Percentiles rank a stretch among this genome's conserved stretches.
Evolutionary conservation across 2,329 filamentous ascomycete genomes (phyloP).

Genomic region (Lanzia echinophila): DNA sequence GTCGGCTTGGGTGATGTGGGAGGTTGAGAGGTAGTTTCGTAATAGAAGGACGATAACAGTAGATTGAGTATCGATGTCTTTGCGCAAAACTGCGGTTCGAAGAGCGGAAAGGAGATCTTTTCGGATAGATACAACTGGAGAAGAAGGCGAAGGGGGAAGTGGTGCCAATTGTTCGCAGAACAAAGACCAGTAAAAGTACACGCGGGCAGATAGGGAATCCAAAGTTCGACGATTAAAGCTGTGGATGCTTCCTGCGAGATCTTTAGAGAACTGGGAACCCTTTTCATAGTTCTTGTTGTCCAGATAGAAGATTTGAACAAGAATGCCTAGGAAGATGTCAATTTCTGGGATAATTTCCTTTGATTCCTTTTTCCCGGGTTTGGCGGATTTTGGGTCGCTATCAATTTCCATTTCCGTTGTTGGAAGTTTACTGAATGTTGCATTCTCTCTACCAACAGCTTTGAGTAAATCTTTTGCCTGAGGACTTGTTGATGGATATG

Average conservation of each 20-base stretch:
- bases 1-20: slow-evolving; percentile 94
- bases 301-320: slow-evolving; percentile 80
- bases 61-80: slow-evolving; percentile 95
- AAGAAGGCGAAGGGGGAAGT: slow-evolving; percentile 80
- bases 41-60: slow-evolving; percentile 91
- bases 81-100: slow-evolving; percentile 89
- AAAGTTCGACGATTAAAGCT: slow-evolving; percentile 87
- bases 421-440: slow-evolving; percentile 52
- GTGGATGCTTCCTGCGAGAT: slow-evolving; percentile 78
- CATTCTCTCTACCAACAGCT: slow-evolving; percentile 61
- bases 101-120: slow-evolving; percentile 81
- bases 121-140: slow-evolving; percentile 78
- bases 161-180: slow-evolving; percentile 90
- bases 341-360: slow-evolving; percentile 82
- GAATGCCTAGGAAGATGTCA: slow-evolving; percentile 80
- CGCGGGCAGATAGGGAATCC: slow-evolving; percentile 87
- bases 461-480: slow-evolving; percentile 64
- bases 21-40: slow-evolving; percentile 91
- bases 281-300: slow-evolving; percentile 75
- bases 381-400: slow-evolving; percentile 52
- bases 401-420: slow-evolving; percentile 69
- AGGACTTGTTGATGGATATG: slow-evolving; percentile 56
- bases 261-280: slow-evolving; percentile 77
- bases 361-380: slow-evolving; percentile 51
- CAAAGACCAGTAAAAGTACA: slow-evolving; percentile 96